phyloP scores from a whole-genome alignment of 2,329 filamentous ascomycete genomes.

The Cytospora chrysosperma region DNA sequence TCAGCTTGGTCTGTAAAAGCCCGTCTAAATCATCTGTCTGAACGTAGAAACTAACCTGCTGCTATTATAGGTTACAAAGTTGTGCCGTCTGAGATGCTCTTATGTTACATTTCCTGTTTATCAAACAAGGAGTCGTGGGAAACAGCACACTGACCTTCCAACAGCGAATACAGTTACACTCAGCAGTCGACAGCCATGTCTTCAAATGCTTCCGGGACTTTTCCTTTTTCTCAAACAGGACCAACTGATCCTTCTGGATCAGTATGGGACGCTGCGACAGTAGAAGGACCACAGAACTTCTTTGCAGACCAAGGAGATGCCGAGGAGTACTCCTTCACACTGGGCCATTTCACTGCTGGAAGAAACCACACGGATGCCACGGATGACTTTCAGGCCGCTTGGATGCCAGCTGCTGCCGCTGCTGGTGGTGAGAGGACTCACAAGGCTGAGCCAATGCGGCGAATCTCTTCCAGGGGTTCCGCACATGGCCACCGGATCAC shows the following conservation, averaged over 20 bases:
- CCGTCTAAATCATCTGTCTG: constrained; percentile 22
- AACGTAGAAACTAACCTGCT: constrained; percentile 36
- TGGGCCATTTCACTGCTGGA: constrained; percentile 55
- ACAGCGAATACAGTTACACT: constrained; percentile 57
- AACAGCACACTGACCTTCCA: constrained; percentile 56
- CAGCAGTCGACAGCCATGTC: constrained; percentile 54
- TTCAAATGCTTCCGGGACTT: constrained; percentile 50
- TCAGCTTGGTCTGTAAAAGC: constrained; percentile 41
- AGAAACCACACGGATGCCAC: constrained; percentile 47
- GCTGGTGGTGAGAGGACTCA: constrained; percentile 38
- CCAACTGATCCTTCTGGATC: constrained; percentile 52
- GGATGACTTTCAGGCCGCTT: constrained; percentile 49
- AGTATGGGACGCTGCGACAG: constrained; percentile 52
- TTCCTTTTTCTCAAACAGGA: constrained; percentile 61
- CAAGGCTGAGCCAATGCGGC: constrained; percentile 45
- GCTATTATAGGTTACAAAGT: constrained; percentile 53
- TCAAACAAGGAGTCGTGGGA: constrained; percentile 39
- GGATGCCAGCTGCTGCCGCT: constrained; percentile 39
- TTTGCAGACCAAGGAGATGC: constrained; percentile 52
- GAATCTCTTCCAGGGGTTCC: constrained; percentile 45
- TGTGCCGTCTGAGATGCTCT: constrained; percentile 44
- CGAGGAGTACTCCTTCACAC: constrained; percentile 54
- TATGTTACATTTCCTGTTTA: constrained; percentile 35
- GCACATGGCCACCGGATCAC: constrained; percentile 44
- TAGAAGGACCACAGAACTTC: constrained; percentile 62